These are phyloP conservation scores for Phytophthora sojae DNA, from an alignment of 352 stramenopile genomes.

Conservation along the genomic window DNA sequence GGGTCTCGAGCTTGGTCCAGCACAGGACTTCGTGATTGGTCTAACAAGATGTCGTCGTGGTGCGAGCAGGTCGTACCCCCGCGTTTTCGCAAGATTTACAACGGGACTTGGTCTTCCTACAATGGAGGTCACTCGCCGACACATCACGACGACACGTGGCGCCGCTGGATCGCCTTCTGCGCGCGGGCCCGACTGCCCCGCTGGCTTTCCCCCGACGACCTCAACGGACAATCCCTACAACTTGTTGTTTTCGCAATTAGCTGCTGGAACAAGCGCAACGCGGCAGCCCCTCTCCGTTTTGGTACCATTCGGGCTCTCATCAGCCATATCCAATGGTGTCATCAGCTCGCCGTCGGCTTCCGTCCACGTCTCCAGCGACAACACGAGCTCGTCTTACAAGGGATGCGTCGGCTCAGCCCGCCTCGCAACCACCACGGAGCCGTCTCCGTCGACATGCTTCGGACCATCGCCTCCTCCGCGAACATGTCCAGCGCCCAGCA, in stretches of 20 bases:
- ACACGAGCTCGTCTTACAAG: not conserved
- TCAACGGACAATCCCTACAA: not conserved
- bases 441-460: not conserved
- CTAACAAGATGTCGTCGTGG: not conserved
- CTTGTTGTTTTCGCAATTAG: not conserved
- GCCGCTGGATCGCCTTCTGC: not conserved
- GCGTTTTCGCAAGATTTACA: not conserved
- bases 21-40: not conserved
- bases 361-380: not conserved
- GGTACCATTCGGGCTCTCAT: not conserved
- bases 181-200: not conserved
- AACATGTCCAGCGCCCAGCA: not conserved
- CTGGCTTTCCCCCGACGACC: not conserved
- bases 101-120: not conserved
- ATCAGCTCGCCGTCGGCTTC: not conserved
- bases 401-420: not conserved
- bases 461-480: not conserved
- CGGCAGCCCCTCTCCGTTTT: not conserved
- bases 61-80: not conserved
- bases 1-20: not conserved
- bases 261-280: not conserved
- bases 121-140: not conserved
- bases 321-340: slow-evolving; percentile 1
- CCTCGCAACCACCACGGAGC: not conserved
- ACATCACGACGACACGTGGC: not conserved